phyloP scores from a whole-genome alignment of 2,329 filamentous ascomycete species.

The Tolypocladium inflatum region DNA sequence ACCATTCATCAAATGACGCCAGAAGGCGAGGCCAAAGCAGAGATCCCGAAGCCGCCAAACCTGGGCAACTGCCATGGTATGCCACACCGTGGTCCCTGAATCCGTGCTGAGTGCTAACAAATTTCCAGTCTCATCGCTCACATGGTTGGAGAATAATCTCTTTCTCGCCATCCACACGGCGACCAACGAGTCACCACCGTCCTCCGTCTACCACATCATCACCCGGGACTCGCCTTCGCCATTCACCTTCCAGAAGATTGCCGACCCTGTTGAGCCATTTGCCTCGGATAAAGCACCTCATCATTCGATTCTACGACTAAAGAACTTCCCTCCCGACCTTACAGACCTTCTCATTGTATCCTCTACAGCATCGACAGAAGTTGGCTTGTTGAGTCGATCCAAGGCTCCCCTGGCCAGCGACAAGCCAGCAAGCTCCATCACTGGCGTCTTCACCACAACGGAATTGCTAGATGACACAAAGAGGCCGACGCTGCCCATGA shows the following conservation, averaged over 20 bases:
- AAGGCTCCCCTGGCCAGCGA: conserved; percentile 55
- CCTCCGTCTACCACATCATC: conserved; percentile 72
- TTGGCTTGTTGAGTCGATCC: conserved; percentile 69
- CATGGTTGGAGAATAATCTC: conserved; percentile 81
- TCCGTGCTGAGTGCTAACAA: background rate
- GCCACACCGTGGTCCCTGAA: conserved; percentile 14
- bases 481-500: conserved; percentile 67
- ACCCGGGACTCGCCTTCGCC: conserved; percentile 49
- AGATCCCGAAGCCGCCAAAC: conserved; percentile 68
- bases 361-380: conserved; percentile 69
- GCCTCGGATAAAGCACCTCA: conserved; percentile 58
- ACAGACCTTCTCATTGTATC: conserved; percentile 75
- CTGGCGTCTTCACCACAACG: conserved; percentile 64
- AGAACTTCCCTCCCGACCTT: conserved; percentile 70
- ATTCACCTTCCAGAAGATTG: conserved; percentile 66
- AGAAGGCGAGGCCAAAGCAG: conserved; percentile 64
- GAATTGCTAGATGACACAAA: conserved; percentile 64
- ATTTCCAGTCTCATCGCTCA: conserved; percentile 60
- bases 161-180: conserved; percentile 76
- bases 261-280: conserved; percentile 66
- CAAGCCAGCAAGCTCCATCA: conserved; percentile 47
- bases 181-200: conserved; percentile 44
- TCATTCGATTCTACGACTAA: conserved; percentile 68
- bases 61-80: conserved; percentile 59
- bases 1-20: conserved; percentile 75